These are phyloP conservation scores for Globisporangium cystogenes DNA, from an alignment of 352 stramenopile genomes.

Conservation along the genomic window DNA sequence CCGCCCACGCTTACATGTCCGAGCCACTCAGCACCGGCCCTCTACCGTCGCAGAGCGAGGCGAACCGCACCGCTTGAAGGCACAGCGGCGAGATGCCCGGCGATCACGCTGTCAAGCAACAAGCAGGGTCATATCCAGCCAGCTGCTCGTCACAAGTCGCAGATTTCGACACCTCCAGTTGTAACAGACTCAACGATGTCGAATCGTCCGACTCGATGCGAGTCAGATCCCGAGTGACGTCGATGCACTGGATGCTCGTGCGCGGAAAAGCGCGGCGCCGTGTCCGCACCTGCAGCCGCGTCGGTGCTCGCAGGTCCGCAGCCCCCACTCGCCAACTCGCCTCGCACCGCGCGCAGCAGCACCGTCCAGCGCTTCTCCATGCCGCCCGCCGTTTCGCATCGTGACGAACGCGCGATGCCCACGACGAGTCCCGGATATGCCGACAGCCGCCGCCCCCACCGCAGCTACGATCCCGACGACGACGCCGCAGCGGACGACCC, in stretches of 20 bases:
- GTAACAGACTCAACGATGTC: not conserved
- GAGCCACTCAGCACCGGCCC: not conserved
- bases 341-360: not conserved
- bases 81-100: not conserved
- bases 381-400: not conserved
- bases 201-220: not conserved
- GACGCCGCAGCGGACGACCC: constrained; percentile 68
- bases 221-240: not conserved
- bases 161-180: not conserved
- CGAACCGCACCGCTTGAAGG: no score
- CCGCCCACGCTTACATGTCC: not conserved
- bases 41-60: not conserved
- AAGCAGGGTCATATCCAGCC: not conserved
- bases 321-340: not conserved
- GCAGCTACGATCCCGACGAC: constrained; percentile 23
- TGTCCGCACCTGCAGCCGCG: not conserved
- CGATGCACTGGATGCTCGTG: not conserved
- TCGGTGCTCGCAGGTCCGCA: not conserved
- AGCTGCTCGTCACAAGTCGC: not conserved
- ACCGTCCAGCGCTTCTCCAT: not conserved
- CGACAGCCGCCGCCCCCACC: not conserved
- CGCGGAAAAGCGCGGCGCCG: not conserved
- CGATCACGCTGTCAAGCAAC: not conserved
- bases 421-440: not conserved
- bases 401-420: not conserved